Percentiles rank a stretch among this genome's conserved stretches.
phyloP scores from a whole-genome alignment of 805 yeast species.

The Sungouiozyma ichnusensis region DNA sequence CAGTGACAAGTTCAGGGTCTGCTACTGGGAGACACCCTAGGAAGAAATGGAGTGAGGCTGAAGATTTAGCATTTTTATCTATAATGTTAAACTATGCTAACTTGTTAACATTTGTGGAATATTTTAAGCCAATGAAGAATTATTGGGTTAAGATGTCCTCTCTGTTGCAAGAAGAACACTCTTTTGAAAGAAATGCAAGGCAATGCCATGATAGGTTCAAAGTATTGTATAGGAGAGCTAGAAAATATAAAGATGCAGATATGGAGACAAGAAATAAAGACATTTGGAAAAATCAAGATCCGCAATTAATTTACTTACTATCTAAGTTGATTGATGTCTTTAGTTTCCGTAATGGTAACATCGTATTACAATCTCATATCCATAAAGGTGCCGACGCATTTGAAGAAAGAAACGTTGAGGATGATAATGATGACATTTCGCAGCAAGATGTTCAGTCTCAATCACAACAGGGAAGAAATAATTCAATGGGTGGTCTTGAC shows the following conservation, averaged over 20 bases:
- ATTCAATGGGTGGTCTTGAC: neutral
- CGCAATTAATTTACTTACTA: slow-evolving; percentile 8
- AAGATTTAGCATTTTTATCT: slow-evolving; percentile 16
- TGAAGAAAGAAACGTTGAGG: neutral
- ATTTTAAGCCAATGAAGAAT: slow-evolving; percentile 23
- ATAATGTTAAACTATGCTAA: slow-evolving; percentile 13
- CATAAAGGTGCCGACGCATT: neutral
- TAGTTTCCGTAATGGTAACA: slow-evolving; percentile 14
- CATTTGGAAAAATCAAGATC: neutral
- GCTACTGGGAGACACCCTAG: slow-evolving; percentile 8
- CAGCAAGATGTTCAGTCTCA: slow-evolving; percentile 1
- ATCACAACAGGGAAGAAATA: neutral
- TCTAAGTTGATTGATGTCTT: slow-evolving; percentile 11
- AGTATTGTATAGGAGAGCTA: slow-evolving; percentile 16
- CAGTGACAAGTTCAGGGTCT: neutral
- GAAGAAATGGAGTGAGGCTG: slow-evolving; percentile 18
- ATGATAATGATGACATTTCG: neutral
- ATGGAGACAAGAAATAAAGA: neutral
- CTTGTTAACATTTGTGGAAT: slow-evolving; percentile 17
- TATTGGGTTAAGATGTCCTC: slow-evolving; percentile 21
- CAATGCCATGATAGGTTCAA: slow-evolving; percentile 26
- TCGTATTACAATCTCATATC: slow-evolving; percentile 10
- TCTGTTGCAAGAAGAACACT: slow-evolving; percentile 11
- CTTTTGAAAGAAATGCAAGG: slow-evolving; percentile 18
- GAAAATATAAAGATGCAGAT: slow-evolving; percentile 3